Evolutionary conservation across 192 early-diverging fungal genomes (phyloP).

Genomic region (Rhizophagus sp.): DNA sequence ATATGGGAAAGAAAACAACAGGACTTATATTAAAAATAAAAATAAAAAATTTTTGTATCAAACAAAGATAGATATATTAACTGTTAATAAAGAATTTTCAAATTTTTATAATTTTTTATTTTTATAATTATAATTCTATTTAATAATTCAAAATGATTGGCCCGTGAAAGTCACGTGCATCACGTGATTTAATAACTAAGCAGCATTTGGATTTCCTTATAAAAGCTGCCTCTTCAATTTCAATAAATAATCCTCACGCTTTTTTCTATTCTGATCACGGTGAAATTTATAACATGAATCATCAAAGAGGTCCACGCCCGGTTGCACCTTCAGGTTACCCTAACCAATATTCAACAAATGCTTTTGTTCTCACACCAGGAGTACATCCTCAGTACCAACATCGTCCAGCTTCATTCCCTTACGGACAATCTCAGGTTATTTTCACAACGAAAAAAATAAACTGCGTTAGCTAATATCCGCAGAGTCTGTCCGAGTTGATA

Average conservation of each 20-base stretch:
- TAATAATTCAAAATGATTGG: too few species aligned
- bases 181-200: too few species aligned
- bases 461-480: background rate
- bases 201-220: too few species aligned
- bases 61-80: background rate
- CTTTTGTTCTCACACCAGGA: background rate
- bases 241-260: background rate
- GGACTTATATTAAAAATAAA: background rate
- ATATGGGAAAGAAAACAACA: conserved; percentile 39
- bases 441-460: background rate
- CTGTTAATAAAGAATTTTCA: background rate
- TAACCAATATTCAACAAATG: background rate
- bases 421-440: conserved; percentile 5
- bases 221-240: too few species aligned
- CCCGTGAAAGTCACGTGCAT: too few species aligned
- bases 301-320: background rate
- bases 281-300: background rate
- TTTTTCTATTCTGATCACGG: background rate
- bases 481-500: background rate
- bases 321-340: background rate
- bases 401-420: background rate
- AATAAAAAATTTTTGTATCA: too few species aligned
- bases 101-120: too few species aligned
- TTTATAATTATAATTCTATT: too few species aligned
- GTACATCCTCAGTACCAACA: background rate